Evolutionary conservation across 495 filamentous ascomycete genomes (phyloP).

Genomic region (Delitschia confertaspora): DNA sequence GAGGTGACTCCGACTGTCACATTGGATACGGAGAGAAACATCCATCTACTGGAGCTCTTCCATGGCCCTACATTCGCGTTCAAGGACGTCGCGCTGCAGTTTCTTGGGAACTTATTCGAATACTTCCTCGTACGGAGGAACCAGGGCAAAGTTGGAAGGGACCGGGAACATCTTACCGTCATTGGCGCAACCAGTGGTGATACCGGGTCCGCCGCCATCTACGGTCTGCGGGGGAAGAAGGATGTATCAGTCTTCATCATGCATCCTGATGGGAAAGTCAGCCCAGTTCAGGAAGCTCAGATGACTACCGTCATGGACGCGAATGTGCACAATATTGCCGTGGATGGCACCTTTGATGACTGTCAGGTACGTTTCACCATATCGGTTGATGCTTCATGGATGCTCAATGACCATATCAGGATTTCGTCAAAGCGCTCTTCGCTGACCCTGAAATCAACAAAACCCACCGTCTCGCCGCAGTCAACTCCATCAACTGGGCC

Average conservation of each 20-base stretch:
- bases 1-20: slow-evolving; percentile 65
- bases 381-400: no score
- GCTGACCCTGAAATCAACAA: slow-evolving; percentile 65
- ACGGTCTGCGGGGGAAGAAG: slow-evolving; percentile 93
- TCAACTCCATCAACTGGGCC: slow-evolving; percentile 88
- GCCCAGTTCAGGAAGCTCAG: slow-evolving; percentile 83
- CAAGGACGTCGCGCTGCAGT: slow-evolving; percentile 86
- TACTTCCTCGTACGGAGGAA: slow-evolving; percentile 86
- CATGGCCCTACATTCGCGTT: slow-evolving; percentile 96
- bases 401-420: slow-evolving; percentile 39
- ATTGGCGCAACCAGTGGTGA: slow-evolving; percentile 91
- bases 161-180: slow-evolving; percentile 80
- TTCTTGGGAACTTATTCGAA: slow-evolving; percentile 92
- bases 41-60: slow-evolving; percentile 88
- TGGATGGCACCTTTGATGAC: slow-evolving; percentile 87
- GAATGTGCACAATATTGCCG: slow-evolving; percentile 83
- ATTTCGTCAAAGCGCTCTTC: slow-evolving; percentile 90
- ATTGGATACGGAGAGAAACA: slow-evolving; percentile 54
- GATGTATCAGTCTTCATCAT: slow-evolving; percentile 89
- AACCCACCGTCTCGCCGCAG: slow-evolving; percentile 66
- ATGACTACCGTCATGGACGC: slow-evolving; percentile 84
- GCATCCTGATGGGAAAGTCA: slow-evolving; percentile 73
- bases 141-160: slow-evolving; percentile 54
- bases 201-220: slow-evolving; percentile 91
- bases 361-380: slow-evolving; percentile 56